Evolutionary conservation across 345 rosid genomes (phyloP), one percentile per base, ranked within the genome.

Genomic region (Eucalyptus pauciflora): DNA sequence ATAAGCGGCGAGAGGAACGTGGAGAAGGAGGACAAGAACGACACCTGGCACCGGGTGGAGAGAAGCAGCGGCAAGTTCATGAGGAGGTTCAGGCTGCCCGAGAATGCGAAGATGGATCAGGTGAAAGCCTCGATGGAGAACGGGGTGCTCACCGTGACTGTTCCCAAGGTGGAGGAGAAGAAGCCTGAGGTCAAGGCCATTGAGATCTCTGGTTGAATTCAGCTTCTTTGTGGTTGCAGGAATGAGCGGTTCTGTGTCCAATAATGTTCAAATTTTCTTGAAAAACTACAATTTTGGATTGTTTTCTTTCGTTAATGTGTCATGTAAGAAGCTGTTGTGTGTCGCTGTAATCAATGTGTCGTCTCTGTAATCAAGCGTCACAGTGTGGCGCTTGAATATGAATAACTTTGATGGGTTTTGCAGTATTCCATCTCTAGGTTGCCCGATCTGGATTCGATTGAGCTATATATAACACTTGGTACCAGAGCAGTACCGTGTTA

Each of bases 21-120:
- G 20, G 92, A 89, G 90, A 50, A 89, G 79, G 92, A 91, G 60
- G 92, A 91, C 60, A 91, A 91, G 88, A 91, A 87, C 31, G 90
- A 91, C 13, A 89, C 27, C 7, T 91, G 90, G 92, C 92, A 89
- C 69, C 87, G 92, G 7, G 89, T 89, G 6, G 92, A 91, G 87
- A 87, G 92, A n/a, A 87, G 90, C 16, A 54, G 88, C 58, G 92
- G 92, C 12, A 91, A 89, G 88, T 91, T 91, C 87, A 49, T 87
- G 62, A 89, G 90, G 90, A 87, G 90, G 48, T 90, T 90, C 86
- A 45, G 91, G 86, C 48, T 90, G 54, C 90, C 91, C 1, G 91
- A 88, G 46, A 85, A 89, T 48, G 89, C 90, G 5, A 91, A 85
- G 90, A 33, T 87, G 31, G 89, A 87, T 69, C 49, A 67, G 27